Evolutionary conservation across 225 moss, liverwort and hornwort genomes (phyloP).

Genomic region (Marchantia polymorpha): DNA sequence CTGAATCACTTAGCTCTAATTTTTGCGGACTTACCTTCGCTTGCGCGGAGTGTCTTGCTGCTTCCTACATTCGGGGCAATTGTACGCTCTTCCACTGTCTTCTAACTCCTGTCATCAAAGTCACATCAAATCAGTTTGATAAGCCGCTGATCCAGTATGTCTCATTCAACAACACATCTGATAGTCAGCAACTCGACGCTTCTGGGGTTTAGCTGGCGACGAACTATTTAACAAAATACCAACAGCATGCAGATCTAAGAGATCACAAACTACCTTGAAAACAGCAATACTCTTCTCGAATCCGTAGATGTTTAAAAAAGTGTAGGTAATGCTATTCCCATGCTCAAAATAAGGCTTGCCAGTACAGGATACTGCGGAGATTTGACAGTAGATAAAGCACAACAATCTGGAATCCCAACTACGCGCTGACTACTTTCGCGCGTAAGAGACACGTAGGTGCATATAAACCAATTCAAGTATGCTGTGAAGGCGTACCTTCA

Average conservation of each 20-base stretch:
- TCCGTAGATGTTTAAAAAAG: neutral
- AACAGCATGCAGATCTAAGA: neutral
- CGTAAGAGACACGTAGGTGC: neutral
- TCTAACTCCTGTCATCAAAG: constrained; percentile 66
- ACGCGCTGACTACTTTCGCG: neutral
- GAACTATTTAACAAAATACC: neutral
- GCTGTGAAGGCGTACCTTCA: constrained; percentile 54
- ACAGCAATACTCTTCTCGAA: neutral
- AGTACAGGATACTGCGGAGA: neutral
- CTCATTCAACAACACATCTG: neutral
- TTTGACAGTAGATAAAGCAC: too few relatives aligned
- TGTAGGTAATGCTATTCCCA: neutral
- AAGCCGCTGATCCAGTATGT: neutral
- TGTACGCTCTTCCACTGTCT: constrained; percentile 78
- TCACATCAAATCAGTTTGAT: neutral
- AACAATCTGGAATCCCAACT: too few relatives aligned
- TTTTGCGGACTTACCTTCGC: constrained; percentile 39
- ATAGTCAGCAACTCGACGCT: too few relatives aligned
- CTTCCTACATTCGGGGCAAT: constrained; percentile 95
- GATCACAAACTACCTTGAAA: neutral
- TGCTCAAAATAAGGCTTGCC: neutral
- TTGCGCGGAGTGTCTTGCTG: constrained; percentile 57
- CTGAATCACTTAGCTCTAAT: neutral
- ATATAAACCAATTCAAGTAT: neutral
- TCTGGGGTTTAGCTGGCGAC: too few relatives aligned